These are phyloP conservation scores for Saccharum spontaneum DNA, from an alignment of 176 grass and related monocot species.

Conservation along the genomic window DNA sequence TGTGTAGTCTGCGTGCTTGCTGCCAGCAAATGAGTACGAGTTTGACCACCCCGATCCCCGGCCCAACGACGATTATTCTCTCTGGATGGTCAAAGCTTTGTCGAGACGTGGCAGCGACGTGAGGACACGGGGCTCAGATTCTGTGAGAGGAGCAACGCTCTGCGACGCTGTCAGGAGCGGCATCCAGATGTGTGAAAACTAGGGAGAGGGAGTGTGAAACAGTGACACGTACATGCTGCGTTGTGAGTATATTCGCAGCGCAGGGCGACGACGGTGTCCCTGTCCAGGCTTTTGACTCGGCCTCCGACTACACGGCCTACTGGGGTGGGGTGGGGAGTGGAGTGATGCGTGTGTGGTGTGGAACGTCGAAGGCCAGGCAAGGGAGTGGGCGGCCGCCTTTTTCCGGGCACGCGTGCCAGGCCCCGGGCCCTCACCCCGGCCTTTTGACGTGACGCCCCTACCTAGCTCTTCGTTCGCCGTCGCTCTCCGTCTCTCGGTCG, in stretches of 20 bases:
- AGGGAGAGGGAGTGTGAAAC: too few relatives aligned
- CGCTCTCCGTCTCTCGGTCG: neutral
- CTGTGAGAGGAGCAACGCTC: neutral
- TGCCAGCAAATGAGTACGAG: slow-evolving; percentile 11
- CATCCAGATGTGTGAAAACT: too few relatives aligned
- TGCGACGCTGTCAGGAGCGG: too few relatives aligned
- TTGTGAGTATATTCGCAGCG: too few relatives aligned
- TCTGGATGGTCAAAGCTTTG: slow-evolving; percentile 41
- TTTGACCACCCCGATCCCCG: slow-evolving; percentile 17
- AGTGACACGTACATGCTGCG: too few relatives aligned
- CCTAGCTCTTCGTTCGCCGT: neutral
- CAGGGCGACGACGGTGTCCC: neutral
- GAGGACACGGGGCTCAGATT: neutral
- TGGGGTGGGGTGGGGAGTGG: slow-evolving; percentile 6
- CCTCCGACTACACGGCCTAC: slow-evolving; percentile 14
- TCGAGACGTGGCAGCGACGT: slow-evolving; percentile 43
- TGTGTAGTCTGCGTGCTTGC: neutral
- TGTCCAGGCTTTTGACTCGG: slow-evolving; percentile 52
- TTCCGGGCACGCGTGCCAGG: slow-evolving; percentile 56
- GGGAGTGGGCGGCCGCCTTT: slow-evolving; percentile 52
- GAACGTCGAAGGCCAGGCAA: neutral
- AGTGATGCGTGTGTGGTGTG: slow-evolving; percentile 13
- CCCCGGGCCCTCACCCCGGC: slow-evolving; percentile 14
- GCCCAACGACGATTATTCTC: slow-evolving; percentile 6
- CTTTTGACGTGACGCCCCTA: slow-evolving; percentile 39